Evolutionary conservation across 1,284 basidiomycete genomes (phyloP), one percentile per base, ranked within the genome.

Genomic region (Anthracocystis walkeri): DNA sequence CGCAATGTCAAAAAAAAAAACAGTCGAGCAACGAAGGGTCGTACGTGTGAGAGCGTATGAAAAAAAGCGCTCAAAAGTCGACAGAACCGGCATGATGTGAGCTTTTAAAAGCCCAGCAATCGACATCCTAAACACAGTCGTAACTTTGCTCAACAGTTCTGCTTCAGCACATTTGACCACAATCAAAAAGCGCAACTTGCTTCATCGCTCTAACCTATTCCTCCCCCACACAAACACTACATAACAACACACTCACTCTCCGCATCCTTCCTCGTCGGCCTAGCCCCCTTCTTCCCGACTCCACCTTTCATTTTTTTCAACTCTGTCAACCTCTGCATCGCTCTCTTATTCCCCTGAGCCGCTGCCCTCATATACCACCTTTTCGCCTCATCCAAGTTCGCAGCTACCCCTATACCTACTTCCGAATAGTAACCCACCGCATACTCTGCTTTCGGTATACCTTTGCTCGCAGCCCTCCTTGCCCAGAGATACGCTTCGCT

Each of bases 401-500:
- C 92, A 87, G 95, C 95, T 82, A 97, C 92, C 25, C 97, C 97
- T 80, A 99, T 99, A 5, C 96, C 97, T 25, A 97, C 93, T 86
- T 99, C 97, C 0, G 93, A 92, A 86, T 99, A 99, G 86, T 99
- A 65, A 4, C 75, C 95, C 88, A 49, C 95, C 92, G 97, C 97
- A 96, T 65, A 99, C 76, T 87, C 87, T 6, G 87, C 87, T 58
- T 87, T 87, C 40, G 87, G 84, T 20, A 87, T 76, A 7, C 87
- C 87, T 69, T 87, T 87, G 62, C 77, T 82, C 29, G 87, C 87
- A 0, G 87, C 87, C 21, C 87, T 67, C 11, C 86, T 61, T 11
- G 87, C 87, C 87, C 87, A 87, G 18, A 87, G 87, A 85, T 97
- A 99, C 21, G 97, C 97, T 86, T 99, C 97, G 3, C 92, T 92